phyloP scores from a whole-genome alignment of 192 early-diverging fungal genomes.

The Entomortierella beljakovae region DNA sequence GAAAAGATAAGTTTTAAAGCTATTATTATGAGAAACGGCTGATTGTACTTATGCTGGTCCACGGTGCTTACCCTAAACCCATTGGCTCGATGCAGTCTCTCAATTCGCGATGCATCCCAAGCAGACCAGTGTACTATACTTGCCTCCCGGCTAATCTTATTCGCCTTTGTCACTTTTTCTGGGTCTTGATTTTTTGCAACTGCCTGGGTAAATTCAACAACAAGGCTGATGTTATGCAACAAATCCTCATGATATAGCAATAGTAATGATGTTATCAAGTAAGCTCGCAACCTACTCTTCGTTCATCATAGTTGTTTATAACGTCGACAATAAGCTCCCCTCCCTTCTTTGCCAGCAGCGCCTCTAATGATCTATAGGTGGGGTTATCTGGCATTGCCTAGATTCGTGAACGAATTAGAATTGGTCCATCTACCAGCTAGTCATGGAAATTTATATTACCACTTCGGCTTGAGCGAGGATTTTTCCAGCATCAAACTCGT shows the following conservation, averaged over 20 bases:
- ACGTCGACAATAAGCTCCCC: slow-evolving; percentile 71
- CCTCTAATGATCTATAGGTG: slow-evolving; percentile 47
- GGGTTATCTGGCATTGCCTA: slow-evolving; percentile 51
- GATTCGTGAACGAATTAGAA: too few species aligned
- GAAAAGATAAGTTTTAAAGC: slow-evolving; percentile 14
- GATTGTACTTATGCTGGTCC: too few species aligned
- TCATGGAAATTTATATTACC: slow-evolving; percentile 50
- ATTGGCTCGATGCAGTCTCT: slow-evolving; percentile 77
- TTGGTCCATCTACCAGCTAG: neutral
- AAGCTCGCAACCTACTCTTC: slow-evolving; percentile 58
- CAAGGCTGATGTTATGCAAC: neutral
- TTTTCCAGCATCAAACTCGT: slow-evolving; percentile 86
- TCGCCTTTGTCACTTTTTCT: slow-evolving; percentile 71
- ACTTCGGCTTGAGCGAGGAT: slow-evolving; percentile 78
- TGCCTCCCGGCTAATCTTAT: slow-evolving; percentile 71
- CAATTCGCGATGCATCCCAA: slow-evolving; percentile 72
- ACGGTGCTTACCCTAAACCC: slow-evolving; percentile 73
- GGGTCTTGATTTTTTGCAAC: slow-evolving; percentile 74
- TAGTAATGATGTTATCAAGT: too few species aligned
- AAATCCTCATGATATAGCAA: neutral
- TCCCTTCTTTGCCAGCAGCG: slow-evolving; percentile 66
- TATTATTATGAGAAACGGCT: too few species aligned
- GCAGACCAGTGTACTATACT: slow-evolving; percentile 68
- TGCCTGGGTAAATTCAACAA: slow-evolving; percentile 22
- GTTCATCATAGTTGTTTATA: slow-evolving; percentile 67